These are phyloP conservation scores for Penicillium ochrochloron DNA, from an alignment of 495 filamentous ascomycete genomes.

Conservation along the genomic window DNA sequence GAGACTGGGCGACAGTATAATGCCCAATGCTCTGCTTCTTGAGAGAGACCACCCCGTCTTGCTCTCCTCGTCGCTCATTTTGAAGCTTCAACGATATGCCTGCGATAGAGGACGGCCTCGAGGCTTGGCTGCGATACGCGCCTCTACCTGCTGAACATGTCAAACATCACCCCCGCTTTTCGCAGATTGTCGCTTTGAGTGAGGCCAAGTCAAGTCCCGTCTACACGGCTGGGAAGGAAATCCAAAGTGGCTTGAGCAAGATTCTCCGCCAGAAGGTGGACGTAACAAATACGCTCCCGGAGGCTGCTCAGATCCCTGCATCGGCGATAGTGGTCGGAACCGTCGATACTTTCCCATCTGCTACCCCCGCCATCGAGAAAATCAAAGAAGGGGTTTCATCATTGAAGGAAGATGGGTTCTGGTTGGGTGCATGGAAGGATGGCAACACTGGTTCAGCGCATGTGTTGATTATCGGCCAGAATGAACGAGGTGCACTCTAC, in stretches of 20 bases:
- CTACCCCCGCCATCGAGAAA: background rate
- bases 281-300: slow-evolving; percentile 1
- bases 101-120: slow-evolving; percentile 51
- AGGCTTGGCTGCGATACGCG: slow-evolving; percentile 67
- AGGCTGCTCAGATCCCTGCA: background rate
- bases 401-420: slow-evolving; percentile 7
- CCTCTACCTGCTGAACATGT: slow-evolving; percentile 45
- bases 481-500: slow-evolving; percentile 68
- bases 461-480: slow-evolving; percentile 60
- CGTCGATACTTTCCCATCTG: background rate
- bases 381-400: background rate
- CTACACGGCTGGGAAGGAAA: slow-evolving; percentile 58
- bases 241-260: slow-evolving; percentile 56
- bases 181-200: slow-evolving; percentile 58
- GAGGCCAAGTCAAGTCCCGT: slow-evolving; percentile 54
- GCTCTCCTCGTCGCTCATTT: background rate
- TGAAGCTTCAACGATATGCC: slow-evolving; percentile 7
- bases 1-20: background rate
- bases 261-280: slow-evolving; percentile 53
- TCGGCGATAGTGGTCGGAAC: slow-evolving; percentile 2
- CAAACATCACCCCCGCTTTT: slow-evolving; percentile 41
- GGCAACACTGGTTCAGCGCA: slow-evolving; percentile 36
- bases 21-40: background rate
- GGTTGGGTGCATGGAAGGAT: slow-evolving; percentile 18
- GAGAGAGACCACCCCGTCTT: slow-evolving; percentile 4